These are phyloP conservation scores for Colletotrichum trifolii DNA, from an alignment of 2,329 filamentous ascomycete species.

Conservation along the genomic window DNA sequence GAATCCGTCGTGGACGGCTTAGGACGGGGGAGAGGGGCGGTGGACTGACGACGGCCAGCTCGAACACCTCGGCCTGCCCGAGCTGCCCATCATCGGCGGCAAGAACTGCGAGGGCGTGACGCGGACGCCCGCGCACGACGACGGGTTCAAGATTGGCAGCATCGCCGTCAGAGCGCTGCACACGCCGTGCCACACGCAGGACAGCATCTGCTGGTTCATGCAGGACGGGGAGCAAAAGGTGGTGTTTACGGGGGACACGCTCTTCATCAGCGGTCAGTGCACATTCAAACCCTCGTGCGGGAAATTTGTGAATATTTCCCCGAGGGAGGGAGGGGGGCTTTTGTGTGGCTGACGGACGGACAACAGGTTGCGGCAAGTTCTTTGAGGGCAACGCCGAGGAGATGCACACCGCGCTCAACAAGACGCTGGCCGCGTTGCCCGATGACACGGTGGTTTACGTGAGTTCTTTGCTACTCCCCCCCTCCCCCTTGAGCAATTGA, in stretches of 20 bases:
- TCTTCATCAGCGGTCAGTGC: conserved; percentile 86
- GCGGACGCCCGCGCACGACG: conserved; percentile 78
- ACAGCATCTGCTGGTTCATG: conserved; percentile 96
- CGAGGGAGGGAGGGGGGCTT: neutral
- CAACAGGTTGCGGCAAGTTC: conserved; percentile 87
- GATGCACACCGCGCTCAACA: conserved; percentile 94
- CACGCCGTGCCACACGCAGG: conserved; percentile 97
- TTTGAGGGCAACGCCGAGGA: conserved; percentile 91
- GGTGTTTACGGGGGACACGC: conserved; percentile 95
- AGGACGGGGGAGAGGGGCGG: neutral
- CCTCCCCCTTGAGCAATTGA: no score
- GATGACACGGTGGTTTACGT: conserved; percentile 94
- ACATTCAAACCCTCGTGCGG: no score
- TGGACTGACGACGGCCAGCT: conserved; percentile 40
- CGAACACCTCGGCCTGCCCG: conserved; percentile 62
- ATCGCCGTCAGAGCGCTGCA: conserved; percentile 90
- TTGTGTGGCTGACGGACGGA: neutral
- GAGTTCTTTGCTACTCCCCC: conserved; percentile 47
- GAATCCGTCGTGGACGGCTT: no score
- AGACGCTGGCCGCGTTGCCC: conserved; percentile 81
- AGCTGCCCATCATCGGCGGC: conserved; percentile 85
- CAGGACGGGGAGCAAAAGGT: conserved; percentile 80
- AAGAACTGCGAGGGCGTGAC: conserved; percentile 86
- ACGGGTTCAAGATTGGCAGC: conserved; percentile 83
- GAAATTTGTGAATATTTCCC: neutral